Base-by-base conservation (phyloP, 2,329 filamentous ascomycete species). In the Coniochaeta prunicola region DNA sequence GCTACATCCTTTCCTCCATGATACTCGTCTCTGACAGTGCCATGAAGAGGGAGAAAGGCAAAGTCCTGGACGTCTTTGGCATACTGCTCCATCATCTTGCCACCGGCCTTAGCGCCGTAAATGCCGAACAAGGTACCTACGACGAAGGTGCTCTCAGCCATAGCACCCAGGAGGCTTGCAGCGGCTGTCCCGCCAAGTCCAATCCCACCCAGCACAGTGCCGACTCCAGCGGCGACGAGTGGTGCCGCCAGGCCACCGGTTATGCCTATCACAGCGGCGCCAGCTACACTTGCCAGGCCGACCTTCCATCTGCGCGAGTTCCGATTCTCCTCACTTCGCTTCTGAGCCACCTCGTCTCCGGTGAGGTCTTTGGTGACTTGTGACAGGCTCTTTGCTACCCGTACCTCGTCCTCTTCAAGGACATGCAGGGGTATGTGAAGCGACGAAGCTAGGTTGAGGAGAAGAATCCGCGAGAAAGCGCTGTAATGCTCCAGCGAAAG, bases 121-220 rank as follows among this genome's bases (percentile, higher is more conserved):
- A 94, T 90, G 9, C 94, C 94, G 68, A 97, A 97, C 40, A 97
- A 76, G 38, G 89, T 85, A 17, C 92, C 93, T 31, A 96, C 88
- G 45, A 92, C 78, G 17, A 94, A 82, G 5, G 87, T 84, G 62
- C 89, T 94, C 38, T 92, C 87, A 2, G 91, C 89, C 67, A 97
- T 80, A 19, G 86, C 82, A 12, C 92, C 93, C 0, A 97, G 77
- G 57, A 96, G 85, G 1, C 86, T 86, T 21, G 92, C 91, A 12
- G 91, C 88, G 24, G 87, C 86, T 2, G 86, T 87, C 1, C 86
- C 81, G 19, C 88, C 87, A 1, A 97, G 79, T 1, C 91, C 91
- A 12, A 90, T 73, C 0, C 91, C 91, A 26, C 88, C 87, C 76
- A 92, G 88, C 0, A 93, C 80, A 1, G 85, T 87, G 26, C 92